phyloP scores from a whole-genome alignment of 1,284 basidiomycete genomes.

The Moesziomyces sp. region DNA sequence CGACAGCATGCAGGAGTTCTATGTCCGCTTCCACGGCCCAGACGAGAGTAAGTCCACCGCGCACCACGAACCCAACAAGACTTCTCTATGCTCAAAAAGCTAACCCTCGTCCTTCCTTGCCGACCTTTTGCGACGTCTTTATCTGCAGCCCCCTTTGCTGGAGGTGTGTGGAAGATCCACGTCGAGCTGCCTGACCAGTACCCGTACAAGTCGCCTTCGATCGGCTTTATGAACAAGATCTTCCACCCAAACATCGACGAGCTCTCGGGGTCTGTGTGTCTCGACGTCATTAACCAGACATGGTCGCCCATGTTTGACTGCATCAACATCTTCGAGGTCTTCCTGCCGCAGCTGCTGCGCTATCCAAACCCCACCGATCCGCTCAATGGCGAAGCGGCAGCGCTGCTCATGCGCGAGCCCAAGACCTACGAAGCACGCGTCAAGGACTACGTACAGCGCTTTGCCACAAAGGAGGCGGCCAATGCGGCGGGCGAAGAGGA shows the following conservation, averaged over 20 bases:
- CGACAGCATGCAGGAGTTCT: conserved; percentile 99
- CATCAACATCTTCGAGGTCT: conserved; percentile 99
- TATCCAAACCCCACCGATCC: conserved; percentile 99
- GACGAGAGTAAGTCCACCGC: conserved; percentile 80
- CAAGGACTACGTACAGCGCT: conserved; percentile 57
- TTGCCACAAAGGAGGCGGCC: conserved; percentile 52
- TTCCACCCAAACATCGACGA: conserved; percentile 99
- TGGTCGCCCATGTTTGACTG: conserved; percentile 75
- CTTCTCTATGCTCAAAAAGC: background rate
- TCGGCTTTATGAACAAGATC: conserved; percentile 99
- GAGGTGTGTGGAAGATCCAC: conserved; percentile 98
- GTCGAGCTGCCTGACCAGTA: conserved; percentile 99
- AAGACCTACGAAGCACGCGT: conserved; percentile 72
- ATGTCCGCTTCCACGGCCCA: conserved; percentile 93
- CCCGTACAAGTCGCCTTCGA: conserved; percentile 97
- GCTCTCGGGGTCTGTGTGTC: conserved; percentile 71
- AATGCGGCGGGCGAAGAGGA: conserved; percentile 46
- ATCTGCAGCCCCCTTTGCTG: conserved; percentile 85
- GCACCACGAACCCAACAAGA: background rate
- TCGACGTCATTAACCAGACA: conserved; percentile 65
- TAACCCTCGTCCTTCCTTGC: background rate
- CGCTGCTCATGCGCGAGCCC: conserved; percentile 93
- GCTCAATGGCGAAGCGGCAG: conserved; percentile 95
- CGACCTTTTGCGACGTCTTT: background rate
- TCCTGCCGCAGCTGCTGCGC: conserved; percentile 92